A percentile compares a stretch with the other conserved stretches of the same genome.
These are phyloP conservation scores for Tricholoma sp. DNA, from an alignment of 768 basidiomycete genomes.

Conservation along the genomic window DNA sequence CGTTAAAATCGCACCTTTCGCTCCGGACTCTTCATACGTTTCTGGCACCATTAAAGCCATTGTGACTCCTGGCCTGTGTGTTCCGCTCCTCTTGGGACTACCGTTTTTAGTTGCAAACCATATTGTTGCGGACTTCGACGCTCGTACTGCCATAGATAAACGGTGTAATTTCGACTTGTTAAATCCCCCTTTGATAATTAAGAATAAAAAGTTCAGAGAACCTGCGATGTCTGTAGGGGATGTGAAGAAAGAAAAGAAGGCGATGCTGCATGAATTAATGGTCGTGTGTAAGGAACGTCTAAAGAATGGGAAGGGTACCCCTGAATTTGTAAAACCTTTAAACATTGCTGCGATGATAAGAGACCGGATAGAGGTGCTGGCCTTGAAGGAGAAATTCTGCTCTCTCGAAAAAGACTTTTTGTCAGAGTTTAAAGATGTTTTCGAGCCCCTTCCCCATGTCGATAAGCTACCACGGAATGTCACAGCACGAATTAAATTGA, in stretches of 20 bases:
- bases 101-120: constrained; percentile 14
- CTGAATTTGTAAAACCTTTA: background rate
- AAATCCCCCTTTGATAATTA: background rate
- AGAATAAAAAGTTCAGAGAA: background rate
- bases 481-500: background rate
- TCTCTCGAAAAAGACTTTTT: background rate
- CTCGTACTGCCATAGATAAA: constrained; percentile 14
- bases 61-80: background rate
- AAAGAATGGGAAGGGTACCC: background rate
- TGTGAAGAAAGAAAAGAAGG: background rate
- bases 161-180: constrained; percentile 6
- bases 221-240: background rate
- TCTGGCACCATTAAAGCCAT: background rate
- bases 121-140: constrained; percentile 13
- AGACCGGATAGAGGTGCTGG: background rate
- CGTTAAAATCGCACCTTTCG: background rate
- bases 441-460: background rate
- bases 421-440: background rate
- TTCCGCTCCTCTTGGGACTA: constrained; percentile 21
- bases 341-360: background rate
- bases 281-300: background rate
- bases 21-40: background rate
- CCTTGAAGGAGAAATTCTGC: background rate
- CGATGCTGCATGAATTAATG: background rate
- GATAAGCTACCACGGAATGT: background rate